Conservation (phyloP, 805 yeast genomes). For the Candida endomychidarum region DNA sequence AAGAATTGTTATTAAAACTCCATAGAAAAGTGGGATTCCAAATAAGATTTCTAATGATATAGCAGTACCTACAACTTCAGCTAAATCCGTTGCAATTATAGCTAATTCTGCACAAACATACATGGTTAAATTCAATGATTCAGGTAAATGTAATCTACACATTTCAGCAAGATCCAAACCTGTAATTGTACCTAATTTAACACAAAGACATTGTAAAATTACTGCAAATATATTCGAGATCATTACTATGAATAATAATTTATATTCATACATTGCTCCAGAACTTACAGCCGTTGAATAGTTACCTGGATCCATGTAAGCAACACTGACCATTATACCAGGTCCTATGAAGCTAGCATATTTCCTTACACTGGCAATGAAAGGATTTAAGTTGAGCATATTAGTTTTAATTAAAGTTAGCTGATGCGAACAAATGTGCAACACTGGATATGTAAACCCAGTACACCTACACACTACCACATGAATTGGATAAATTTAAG, state of each 20-base stretch:
- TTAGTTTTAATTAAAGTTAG: no score
- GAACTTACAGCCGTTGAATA: conserved; percentile 94
- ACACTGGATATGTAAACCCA: no score
- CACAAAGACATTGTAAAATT: conserved; percentile 78
- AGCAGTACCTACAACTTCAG: conserved; percentile 98
- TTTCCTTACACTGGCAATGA: conserved; percentile 25
- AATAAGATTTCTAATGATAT: conserved; percentile 84
- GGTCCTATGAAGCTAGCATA: conserved; percentile 82
- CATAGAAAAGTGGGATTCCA: conserved; percentile 74
- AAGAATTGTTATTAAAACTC: conserved; percentile 79
- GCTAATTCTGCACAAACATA: conserved; percentile 86
- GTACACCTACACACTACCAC: no score
- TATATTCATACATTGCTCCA: conserved; percentile 83
- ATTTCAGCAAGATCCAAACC: conserved; percentile 89
- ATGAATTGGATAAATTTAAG: no score
- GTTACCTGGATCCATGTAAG: conserved; percentile 98
- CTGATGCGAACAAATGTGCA: no score
- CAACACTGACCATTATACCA: conserved; percentile 91
- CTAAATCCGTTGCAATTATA: conserved; percentile 92
- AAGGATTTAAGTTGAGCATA: neutral
- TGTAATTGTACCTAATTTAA: conserved; percentile 89
- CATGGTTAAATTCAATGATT: conserved; percentile 55
- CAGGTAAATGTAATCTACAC: conserved; percentile 74
- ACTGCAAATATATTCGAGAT: conserved; percentile 85
- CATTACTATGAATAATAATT: conserved; percentile 72